phyloP scores from a whole-genome alignment of 1,284 basidiomycete genomes.

The Apiotrichum gracile region DNA sequence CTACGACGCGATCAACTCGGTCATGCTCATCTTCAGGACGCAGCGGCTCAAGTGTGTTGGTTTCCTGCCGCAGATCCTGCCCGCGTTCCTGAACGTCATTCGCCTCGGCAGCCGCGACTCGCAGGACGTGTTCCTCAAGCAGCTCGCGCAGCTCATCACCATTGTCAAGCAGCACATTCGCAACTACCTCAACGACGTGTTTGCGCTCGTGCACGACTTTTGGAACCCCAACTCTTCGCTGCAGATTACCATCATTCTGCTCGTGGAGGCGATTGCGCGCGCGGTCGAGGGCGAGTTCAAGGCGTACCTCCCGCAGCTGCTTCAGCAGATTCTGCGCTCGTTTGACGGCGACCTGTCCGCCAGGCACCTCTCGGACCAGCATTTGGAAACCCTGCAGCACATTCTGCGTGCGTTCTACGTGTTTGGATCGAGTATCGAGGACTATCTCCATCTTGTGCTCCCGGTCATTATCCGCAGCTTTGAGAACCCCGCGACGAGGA shows the following conservation, averaged over 20 bases:
- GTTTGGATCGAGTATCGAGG: slow-evolving; percentile 94
- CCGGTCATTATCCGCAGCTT: slow-evolving; percentile 91
- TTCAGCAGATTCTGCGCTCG: slow-evolving; percentile 80
- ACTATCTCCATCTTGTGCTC: slow-evolving; percentile 94
- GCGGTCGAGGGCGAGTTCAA: slow-evolving; percentile 97
- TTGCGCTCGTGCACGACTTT: slow-evolving; percentile 74
- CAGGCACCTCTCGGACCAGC: slow-evolving; percentile 57
- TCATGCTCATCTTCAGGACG: slow-evolving; percentile 99
- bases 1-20: slow-evolving; percentile 91
- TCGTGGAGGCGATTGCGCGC: slow-evolving; percentile 91
- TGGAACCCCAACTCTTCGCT: slow-evolving; percentile 77
- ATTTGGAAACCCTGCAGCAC: slow-evolving; percentile 85
- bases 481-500: slow-evolving; percentile 72
- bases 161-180: slow-evolving; percentile 98
- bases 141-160: slow-evolving; percentile 89
- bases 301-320: slow-evolving; percentile 86
- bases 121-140: slow-evolving; percentile 93
- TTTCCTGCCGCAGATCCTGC: slow-evolving; percentile 94
- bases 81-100: slow-evolving; percentile 88
- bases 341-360: slow-evolving; percentile 72
- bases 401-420: slow-evolving; percentile 73
- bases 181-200: slow-evolving; percentile 78
- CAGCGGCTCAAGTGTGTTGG: slow-evolving; percentile 94
- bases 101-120: slow-evolving; percentile 68
- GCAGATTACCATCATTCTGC: slow-evolving; percentile 85